phyloP scores from a whole-genome alignment of 2,329 filamentous ascomycete genomes.

The Bipolaris victoriae region DNA sequence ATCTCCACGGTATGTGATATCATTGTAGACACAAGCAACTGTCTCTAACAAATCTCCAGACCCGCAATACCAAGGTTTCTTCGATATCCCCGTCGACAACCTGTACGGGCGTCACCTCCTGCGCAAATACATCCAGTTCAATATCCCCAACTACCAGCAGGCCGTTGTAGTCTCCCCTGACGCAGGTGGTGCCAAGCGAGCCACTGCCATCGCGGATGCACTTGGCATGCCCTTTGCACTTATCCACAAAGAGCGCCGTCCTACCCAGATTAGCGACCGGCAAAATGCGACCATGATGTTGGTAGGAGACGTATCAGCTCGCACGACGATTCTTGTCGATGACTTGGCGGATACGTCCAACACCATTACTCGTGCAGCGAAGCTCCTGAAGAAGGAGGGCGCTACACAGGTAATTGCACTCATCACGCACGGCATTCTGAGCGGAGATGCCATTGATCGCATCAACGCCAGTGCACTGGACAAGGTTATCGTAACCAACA shows the following conservation, averaged over 20 bases:
- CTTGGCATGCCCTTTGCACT: slow-evolving; percentile 94
- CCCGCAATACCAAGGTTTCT: slow-evolving; percentile 97
- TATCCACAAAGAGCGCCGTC: slow-evolving; percentile 96
- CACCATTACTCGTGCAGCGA: slow-evolving; percentile 94
- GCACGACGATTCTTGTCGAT: slow-evolving; percentile 88
- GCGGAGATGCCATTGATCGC: slow-evolving; percentile 89
- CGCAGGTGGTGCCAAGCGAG: slow-evolving; percentile 93
- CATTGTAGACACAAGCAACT: not conserved
- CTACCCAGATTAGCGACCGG: slow-evolving; percentile 83
- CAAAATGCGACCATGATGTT: slow-evolving; percentile 89
- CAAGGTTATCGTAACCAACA: slow-evolving; percentile 94
- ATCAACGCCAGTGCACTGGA: slow-evolving; percentile 94
- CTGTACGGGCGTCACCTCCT: slow-evolving; percentile 82
- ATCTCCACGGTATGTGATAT: slow-evolving; percentile 61
- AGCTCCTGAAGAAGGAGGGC: slow-evolving; percentile 91
- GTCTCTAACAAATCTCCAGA: slow-evolving; percentile 61
- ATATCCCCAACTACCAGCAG: slow-evolving; percentile 82
- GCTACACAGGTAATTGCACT: slow-evolving; percentile 91
- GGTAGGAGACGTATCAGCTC: slow-evolving; percentile 81
- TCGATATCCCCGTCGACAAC: slow-evolving; percentile 98
- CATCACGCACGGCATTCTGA: slow-evolving; percentile 92
- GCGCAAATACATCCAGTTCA: slow-evolving; percentile 73
- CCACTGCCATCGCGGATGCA: slow-evolving; percentile 91
- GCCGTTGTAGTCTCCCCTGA: slow-evolving; percentile 95
- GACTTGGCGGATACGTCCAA: slow-evolving; percentile 96